Base-by-base conservation (phyloP, 1,284 basidiomycete species). In the Vanrija humicola region DNA sequence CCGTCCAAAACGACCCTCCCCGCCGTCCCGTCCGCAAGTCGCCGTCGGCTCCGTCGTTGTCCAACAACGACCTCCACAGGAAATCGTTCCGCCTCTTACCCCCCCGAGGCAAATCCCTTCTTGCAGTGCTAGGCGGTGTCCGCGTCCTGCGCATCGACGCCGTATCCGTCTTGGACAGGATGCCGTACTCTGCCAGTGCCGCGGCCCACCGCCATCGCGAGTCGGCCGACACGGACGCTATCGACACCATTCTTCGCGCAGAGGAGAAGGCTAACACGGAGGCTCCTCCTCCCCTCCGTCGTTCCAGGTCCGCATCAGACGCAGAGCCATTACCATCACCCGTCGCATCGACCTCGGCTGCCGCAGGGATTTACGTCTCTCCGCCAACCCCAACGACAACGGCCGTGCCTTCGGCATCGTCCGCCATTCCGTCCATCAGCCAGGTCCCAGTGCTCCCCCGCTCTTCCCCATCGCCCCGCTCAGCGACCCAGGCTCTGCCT, bases 121-220 rank as follows among this genome's bases (percentile, higher is more conserved):
- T 59, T 12, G 57, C 50, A 15, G 43, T 49, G 6, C 53, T 59
- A n/a, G 50, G 52, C 28, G 57, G 53, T 21, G 53, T 48, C 43
- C 57, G 57, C 42, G 57, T 59, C 7, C 47, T 59, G 10, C 19
- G 43, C 12, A 48, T 59, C 28, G 42, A 48, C 53, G 43, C 53
- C 26, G 21, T n/a, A 7, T 44, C 39, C 19, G 42, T 43, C 23
- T 40, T 56, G 14, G 48, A 42, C 50, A 50, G 40, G 19, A 61
- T 55, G 55, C 55, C 59, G 25, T 56, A 60, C 58, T 42, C 52
- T n/a, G 9, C 38, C 38, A 52, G 51, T 3, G 47, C 26, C 45
- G 28, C 51, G 10, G 48, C 48, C 7, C 48, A 52, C 40, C 46
- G 52, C 18, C 19, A 47, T 5, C 12, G 45, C 2, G 42, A 43